These are phyloP conservation scores for Ambrosia hybrid DNA, from an alignment of 140 eudicot species.

Conservation along the genomic window DNA sequence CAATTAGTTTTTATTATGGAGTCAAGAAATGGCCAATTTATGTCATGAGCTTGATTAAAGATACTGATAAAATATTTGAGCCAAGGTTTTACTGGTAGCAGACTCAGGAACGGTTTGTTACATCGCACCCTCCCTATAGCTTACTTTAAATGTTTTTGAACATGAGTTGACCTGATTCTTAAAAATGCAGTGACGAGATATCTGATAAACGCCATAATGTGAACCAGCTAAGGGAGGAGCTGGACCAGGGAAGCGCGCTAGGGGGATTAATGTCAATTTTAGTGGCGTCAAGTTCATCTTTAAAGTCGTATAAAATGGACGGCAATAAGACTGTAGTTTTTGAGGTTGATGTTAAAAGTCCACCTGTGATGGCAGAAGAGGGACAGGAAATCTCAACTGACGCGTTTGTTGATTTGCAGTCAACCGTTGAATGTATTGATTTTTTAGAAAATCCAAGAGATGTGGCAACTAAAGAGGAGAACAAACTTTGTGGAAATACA, in stretches of 20 bases:
- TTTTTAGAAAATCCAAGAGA: background rate
- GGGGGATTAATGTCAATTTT: constrained; percentile 31
- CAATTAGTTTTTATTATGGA: too few species aligned
- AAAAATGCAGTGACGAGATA: constrained; percentile 61
- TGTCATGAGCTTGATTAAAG: too few species aligned
- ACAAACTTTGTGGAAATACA: background rate
- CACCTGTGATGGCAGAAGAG: background rate
- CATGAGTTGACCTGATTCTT: too few species aligned
- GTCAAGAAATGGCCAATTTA: too few species aligned
- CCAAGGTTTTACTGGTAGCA: too few species aligned
- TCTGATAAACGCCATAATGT: constrained; percentile 60
- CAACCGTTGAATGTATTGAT: background rate
- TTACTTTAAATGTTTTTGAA: too few species aligned
- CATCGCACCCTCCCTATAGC: too few species aligned
- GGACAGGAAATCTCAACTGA: background rate
- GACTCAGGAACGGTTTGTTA: too few species aligned
- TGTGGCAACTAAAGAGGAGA: too few species aligned
- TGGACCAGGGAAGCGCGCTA: constrained; percentile 40
- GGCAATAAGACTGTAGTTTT: background rate
- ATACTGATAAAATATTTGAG: too few species aligned
- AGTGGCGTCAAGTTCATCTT: background rate
- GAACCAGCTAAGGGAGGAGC: constrained; percentile 46
- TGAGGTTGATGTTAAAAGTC: too few species aligned
- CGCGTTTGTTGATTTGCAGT: background rate
- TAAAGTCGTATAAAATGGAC: background rate